Evolutionary conservation across 2,329 filamentous ascomycete genomes (phyloP), one percentile per base, ranked within the genome.

Genomic region (Trichoderma sp.): DNA sequence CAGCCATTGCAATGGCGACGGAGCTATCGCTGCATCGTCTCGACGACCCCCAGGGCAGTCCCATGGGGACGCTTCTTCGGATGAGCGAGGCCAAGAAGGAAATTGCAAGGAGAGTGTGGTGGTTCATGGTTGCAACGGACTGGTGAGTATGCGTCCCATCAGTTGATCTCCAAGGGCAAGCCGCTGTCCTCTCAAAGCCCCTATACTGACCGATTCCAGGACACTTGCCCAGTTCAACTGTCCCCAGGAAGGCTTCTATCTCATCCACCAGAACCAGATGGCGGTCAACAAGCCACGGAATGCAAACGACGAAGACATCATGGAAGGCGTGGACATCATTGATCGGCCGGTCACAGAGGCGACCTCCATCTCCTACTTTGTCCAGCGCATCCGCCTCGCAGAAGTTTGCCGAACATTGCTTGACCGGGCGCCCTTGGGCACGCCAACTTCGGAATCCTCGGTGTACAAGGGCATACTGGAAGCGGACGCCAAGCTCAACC

Each of bases 71-170:
- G 3, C 43, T 65, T 19, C 69, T 73, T 7, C 73, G 71, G 19
- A 64, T 66, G 21, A 67, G 67, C 3, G 72, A 71, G 21, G 15
- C 75, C 1, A 71, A 71, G 41, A 70, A 68, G 5, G 80, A 81
- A 62, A 73, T 78, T 44, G 79, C 76, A 47, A 71, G 79, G 19
- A 72, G 80, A 52, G 68, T 80, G 3, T 81, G 79, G 80, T 81
- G 79, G 79, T 78, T 80, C 67, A 70, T 81, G 6, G 74, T 74
- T 10, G 71, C 75, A 0, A 77, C 75, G 5, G 78, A 81, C 66
- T 80, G 77, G 79, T 78, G 66, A 68, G 72, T 52, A 7, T 28
- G 28, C 19, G 12, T 7, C 19, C 34, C 14, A 15, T n/a, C 47
- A 5, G 15, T 26, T 26, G 48, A 51, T 28, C 2, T 21, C 30